phyloP scores from a whole-genome alignment of 495 filamentous ascomycete species.

The Rhizodiscina lignyota region DNA sequence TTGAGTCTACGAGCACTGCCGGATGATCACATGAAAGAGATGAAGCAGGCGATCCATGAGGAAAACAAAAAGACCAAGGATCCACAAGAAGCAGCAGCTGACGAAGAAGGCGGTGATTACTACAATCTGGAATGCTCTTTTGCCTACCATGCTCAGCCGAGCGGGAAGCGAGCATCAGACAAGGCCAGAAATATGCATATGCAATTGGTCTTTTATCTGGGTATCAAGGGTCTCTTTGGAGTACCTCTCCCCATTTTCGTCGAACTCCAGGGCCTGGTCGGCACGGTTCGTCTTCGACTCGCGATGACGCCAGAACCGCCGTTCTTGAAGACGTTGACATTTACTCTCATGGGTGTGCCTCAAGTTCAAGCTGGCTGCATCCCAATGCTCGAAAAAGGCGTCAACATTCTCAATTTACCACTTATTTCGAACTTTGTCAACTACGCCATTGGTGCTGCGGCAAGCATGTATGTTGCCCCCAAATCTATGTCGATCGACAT shows the following conservation, averaged over 20 bases:
- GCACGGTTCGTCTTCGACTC: conserved; percentile 66
- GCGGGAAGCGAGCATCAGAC: conserved; percentile 45
- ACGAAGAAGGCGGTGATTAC: conserved; percentile 81
- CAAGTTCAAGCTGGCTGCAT: conserved; percentile 83
- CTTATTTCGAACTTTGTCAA: conserved; percentile 94
- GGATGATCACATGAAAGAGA: conserved; percentile 57
- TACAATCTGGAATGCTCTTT: conserved; percentile 92
- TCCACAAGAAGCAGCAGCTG: conserved; percentile 70
- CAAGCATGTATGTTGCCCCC: conserved; percentile 86
- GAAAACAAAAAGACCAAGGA: conserved; percentile 69
- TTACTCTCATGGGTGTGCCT: conserved; percentile 83
- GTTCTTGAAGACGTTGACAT: conserved; percentile 80
- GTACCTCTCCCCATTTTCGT: conserved; percentile 81
- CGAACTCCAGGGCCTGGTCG: conserved; percentile 70
- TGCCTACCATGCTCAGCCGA: conserved; percentile 78
- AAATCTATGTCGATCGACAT: conserved; percentile 90
- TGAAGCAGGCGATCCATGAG: conserved; percentile 64
- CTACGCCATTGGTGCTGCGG: conserved; percentile 77
- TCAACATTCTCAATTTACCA: conserved; percentile 84
- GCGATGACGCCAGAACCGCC: conserved; percentile 79
- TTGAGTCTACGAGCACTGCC: conserved; percentile 80
- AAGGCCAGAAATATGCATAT: conserved; percentile 91
- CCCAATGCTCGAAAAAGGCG: conserved; percentile 72
- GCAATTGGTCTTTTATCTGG: conserved; percentile 84
- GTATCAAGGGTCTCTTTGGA: conserved; percentile 70